These are phyloP conservation scores for Chenopodium quinoa DNA, from an alignment of 148 eudicot genomes.

Conservation along the genomic window DNA sequence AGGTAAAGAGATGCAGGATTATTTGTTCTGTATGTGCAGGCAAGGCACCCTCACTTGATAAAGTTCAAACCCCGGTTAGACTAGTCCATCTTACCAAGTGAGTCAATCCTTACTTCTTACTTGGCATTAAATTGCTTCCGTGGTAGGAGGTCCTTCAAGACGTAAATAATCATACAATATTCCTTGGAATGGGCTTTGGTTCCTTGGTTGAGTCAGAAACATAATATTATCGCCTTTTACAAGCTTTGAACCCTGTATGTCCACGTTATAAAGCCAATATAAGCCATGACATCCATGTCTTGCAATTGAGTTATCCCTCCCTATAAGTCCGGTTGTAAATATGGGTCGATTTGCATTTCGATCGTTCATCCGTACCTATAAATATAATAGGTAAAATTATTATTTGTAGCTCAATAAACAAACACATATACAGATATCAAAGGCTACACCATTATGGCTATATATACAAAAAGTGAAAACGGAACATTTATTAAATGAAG, in stretches of 20 bases:
- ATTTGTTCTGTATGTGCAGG: no score
- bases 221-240: slow-evolving; percentile 44
- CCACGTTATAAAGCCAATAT: slow-evolving; percentile 51
- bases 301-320: slow-evolving; percentile 59
- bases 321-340: slow-evolving; percentile 50
- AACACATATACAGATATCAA: no score
- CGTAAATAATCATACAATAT: slow-evolving; percentile 67
- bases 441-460: no score
- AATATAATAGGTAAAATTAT: no score
- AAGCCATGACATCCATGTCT: slow-evolving; percentile 67
- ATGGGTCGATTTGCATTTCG: slow-evolving; percentile 46
- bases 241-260: slow-evolving; percentile 41
- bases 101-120: no score
- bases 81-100: no score
- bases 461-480: no score
- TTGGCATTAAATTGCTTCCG: neutral
- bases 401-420: no score
- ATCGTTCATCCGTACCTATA: slow-evolving; percentile 56
- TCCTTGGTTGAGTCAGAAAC: slow-evolving; percentile 52
- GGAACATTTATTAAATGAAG: no score
- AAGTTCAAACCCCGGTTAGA: no score
- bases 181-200: slow-evolving; percentile 58
- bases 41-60: no score
- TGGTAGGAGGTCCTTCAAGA: slow-evolving; percentile 53
- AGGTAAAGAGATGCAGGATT: no score